A percentile compares a stretch with the other conserved stretches of the same genome.
Conservation (phyloP, 1,284 basidiomycete species). For the Coriolopsis trogii region DNA sequence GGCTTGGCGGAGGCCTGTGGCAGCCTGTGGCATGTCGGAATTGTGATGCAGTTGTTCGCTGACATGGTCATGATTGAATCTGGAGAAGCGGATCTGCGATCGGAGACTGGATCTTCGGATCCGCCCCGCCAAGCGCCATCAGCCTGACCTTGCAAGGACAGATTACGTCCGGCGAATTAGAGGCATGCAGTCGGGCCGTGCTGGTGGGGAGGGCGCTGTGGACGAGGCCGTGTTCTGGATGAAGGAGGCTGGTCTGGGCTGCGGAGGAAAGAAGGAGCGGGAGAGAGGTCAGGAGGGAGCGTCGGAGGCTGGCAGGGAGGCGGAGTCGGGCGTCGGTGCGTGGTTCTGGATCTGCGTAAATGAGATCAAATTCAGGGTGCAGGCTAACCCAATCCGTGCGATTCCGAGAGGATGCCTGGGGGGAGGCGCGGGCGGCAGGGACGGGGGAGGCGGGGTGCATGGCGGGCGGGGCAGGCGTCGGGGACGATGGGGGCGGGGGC, state of each 20-base stretch:
- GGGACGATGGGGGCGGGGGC: not conserved
- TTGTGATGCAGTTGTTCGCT: constrained; percentile 6
- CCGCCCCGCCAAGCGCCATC: constrained; percentile 13
- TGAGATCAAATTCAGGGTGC: constrained; percentile 25
- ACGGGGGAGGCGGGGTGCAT: not conserved
- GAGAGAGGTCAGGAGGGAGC: not conserved
- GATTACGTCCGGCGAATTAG: constrained; percentile 19
- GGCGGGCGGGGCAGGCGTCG: not conserved
- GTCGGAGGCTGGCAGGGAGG: constrained; percentile 2
- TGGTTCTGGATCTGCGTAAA: constrained; percentile 20
- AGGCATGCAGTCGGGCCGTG: not conserved
- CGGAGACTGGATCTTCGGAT: constrained; percentile 24
- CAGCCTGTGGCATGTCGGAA: not conserved
- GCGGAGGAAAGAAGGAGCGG: not conserved
- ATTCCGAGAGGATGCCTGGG: constrained; percentile 9
- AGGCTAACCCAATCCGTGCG: constrained; percentile 15
- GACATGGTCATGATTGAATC: constrained; percentile 23
- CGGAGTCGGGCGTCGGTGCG: constrained; percentile 7
- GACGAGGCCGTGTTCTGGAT: not conserved
- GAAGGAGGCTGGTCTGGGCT: not conserved
- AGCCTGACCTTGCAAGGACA: constrained; percentile 13
- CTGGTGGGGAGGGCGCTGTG: not conserved
- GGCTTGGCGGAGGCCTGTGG: too few relatives aligned
- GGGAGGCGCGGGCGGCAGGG: constrained; percentile 12
- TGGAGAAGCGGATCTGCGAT: constrained; percentile 28